Conservation (phyloP, 2,329 filamentous ascomycete species). For the Dactylellina haptotyla region DNA sequence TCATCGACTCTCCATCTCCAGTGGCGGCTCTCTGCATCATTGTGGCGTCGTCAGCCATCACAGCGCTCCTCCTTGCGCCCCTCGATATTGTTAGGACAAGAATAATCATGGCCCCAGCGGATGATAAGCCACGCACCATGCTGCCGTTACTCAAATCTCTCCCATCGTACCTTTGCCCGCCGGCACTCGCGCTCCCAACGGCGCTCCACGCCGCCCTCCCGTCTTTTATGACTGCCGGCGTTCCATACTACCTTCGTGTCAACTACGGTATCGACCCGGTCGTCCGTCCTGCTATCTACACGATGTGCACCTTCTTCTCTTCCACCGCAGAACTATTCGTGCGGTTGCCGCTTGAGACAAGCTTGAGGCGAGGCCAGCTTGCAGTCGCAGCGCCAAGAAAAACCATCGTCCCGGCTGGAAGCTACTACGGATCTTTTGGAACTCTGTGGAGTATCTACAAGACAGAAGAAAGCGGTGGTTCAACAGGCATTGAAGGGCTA, state of each 20-base stretch:
- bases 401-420: slow-evolving; percentile 81
- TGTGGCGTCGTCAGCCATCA: slow-evolving; percentile 72
- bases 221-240: slow-evolving; percentile 81
- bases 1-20: slow-evolving; percentile 84
- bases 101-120: slow-evolving; percentile 84
- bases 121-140: slow-evolving; percentile 78
- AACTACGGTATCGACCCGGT: slow-evolving; percentile 84
- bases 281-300: slow-evolving; percentile 82
- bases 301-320: slow-evolving; percentile 80
- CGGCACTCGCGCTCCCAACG: slow-evolving; percentile 80
- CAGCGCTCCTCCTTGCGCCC: slow-evolving; percentile 83
- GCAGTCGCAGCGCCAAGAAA: slow-evolving; percentile 70
- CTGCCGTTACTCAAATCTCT: slow-evolving; percentile 80
- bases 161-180: slow-evolving; percentile 78
- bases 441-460: slow-evolving; percentile 88
- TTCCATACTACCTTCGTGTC: slow-evolving; percentile 85
- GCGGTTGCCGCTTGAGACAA: slow-evolving; percentile 90
- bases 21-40: slow-evolving; percentile 81
- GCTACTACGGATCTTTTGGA: slow-evolving; percentile 85
- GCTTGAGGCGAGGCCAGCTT: slow-evolving; percentile 87
- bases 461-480: slow-evolving; percentile 74
- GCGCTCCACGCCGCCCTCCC: slow-evolving; percentile 86
- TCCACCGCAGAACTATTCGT: slow-evolving; percentile 83
- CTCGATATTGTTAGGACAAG: slow-evolving; percentile 90
- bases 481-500: slow-evolving; percentile 66